phyloP scores from a whole-genome alignment of 2,329 filamentous ascomycete genomes.

The Aspergillus sp. region DNA sequence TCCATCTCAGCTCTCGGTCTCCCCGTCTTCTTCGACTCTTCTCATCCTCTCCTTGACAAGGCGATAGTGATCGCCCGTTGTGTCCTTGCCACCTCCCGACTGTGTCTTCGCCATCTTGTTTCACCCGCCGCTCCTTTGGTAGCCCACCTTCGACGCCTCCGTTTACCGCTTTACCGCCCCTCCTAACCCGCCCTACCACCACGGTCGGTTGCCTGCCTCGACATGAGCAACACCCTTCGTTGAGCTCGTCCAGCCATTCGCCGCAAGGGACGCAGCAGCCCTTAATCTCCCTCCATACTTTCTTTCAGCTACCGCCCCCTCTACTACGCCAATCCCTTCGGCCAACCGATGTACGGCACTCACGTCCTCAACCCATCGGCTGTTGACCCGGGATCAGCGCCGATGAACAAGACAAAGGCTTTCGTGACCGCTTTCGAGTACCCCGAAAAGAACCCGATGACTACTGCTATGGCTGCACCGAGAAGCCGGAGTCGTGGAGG shows the following conservation, averaged over 20 bases:
- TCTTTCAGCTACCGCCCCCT: background rate
- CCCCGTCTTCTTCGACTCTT: conserved; percentile 2
- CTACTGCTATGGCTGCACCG: conserved; percentile 29
- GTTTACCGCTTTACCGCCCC: conserved; percentile 17
- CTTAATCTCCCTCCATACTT: conserved; percentile 3
- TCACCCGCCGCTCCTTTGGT: conserved; percentile 12
- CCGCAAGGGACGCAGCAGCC: conserved; percentile 19
- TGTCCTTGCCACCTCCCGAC: conserved; percentile 10
- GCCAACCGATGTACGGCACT: conserved; percentile 35
- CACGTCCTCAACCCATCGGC: conserved; percentile 33
- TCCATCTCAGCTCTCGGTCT: background rate
- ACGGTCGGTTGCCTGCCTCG: conserved; percentile 15
- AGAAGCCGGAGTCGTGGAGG: conserved; percentile 31
- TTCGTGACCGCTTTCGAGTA: conserved; percentile 46
- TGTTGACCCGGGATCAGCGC: conserved; percentile 31
- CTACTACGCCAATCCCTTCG: conserved; percentile 10
- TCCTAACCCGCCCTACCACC: background rate
- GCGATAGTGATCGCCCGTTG: background rate
- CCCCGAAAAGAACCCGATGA: conserved; percentile 39
- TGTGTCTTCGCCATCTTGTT: conserved; percentile 6
- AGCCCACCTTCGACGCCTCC: conserved; percentile 12
- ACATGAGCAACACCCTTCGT: conserved; percentile 22
- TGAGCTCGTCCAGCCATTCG: conserved; percentile 22
- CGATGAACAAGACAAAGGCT: conserved; percentile 36
- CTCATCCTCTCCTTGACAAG: conserved; percentile 3